Evolutionary conservation across 164 flowering plant genomes (phyloP).

Genomic region (Nymphaea thermarum): DNA sequence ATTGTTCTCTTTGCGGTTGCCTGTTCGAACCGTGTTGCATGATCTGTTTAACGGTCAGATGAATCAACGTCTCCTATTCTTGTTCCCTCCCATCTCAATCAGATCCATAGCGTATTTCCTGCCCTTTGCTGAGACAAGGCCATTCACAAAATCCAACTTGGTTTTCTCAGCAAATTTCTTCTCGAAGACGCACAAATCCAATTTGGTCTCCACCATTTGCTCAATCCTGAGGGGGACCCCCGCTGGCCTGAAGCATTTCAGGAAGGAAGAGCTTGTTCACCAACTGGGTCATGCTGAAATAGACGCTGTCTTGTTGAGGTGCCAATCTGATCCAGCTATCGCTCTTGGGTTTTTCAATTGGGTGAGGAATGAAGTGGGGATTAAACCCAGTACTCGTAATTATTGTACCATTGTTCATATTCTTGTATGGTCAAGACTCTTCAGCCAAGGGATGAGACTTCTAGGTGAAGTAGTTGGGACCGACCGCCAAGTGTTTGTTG

Average conservation of each 20-base stretch:
- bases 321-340: constrained; percentile 50
- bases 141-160: not conserved
- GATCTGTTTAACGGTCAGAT: too few relatives aligned
- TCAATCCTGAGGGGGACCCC: not conserved
- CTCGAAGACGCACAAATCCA: not conserved
- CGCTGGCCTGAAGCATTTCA: not conserved
- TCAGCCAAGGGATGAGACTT: constrained; percentile 38
- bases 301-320: constrained; percentile 29
- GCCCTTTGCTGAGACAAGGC: not conserved
- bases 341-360: constrained; percentile 74
- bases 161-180: not conserved
- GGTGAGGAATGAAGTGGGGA: constrained; percentile 40
- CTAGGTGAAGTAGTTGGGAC: constrained; percentile 35
- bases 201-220: not conserved
- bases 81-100: too few relatives aligned
- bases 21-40: too few relatives aligned
- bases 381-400: constrained; percentile 27
- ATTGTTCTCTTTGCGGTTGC: too few relatives aligned
- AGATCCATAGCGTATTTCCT: too few relatives aligned
- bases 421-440: constrained; percentile 49
- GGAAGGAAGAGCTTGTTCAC: not conserved
- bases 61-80: too few relatives aligned
- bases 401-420: constrained; percentile 64
- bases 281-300: not conserved
- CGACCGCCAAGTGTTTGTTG: constrained; percentile 29